Evolutionary conservation across 2,329 filamentous ascomycete genomes (phyloP), one percentile per base, ranked within the genome.

Genomic region (Fusarium concolor): DNA sequence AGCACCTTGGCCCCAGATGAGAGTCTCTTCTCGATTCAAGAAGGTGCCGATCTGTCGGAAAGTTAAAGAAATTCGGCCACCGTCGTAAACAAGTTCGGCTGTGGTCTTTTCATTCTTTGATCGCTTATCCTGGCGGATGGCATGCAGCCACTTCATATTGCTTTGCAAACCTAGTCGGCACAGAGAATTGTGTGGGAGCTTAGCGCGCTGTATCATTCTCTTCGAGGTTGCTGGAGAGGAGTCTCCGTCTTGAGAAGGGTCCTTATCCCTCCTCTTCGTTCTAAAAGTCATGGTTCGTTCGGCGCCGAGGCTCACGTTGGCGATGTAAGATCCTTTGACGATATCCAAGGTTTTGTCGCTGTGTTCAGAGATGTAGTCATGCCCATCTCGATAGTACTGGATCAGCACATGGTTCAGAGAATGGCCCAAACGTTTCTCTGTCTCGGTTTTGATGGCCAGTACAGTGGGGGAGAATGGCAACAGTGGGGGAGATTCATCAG

Each of bases 261-360:
- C 79, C 74, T 81, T 84, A 29, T 81, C 80, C 39, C 75, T 76
- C 65, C 91, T 91, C 80, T 97, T 97, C 12, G 91, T 95, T 51
- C 96, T 89, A 35, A 99, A 87, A 0, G 92, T 86, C 94, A 98
- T 97, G 4, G 89, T 94, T 53, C 96, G 86, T 79, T 96, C 90
- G 1, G 95, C 94, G 2, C 96, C 96, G n/a, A 98, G 86, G 69
- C 93, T 97, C 49, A 97, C 89, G 75, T 98, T 99, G 68, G 94
- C 93, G 70, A 99, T 97, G 62, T 86, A 94, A 24, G 92, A 96
- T 6, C 85, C 89, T 26, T 86, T 88, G 14, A 89, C 89, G 57
- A 99, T 96, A 76, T 99, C 96, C 24, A 99, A 83, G 0, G 95
- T 97, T 80, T 99, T 99, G 77, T 99, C 96, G 38, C 93, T 96